Conservation (phyloP, 306 rosid species). For the Argentina anserina region DNA sequence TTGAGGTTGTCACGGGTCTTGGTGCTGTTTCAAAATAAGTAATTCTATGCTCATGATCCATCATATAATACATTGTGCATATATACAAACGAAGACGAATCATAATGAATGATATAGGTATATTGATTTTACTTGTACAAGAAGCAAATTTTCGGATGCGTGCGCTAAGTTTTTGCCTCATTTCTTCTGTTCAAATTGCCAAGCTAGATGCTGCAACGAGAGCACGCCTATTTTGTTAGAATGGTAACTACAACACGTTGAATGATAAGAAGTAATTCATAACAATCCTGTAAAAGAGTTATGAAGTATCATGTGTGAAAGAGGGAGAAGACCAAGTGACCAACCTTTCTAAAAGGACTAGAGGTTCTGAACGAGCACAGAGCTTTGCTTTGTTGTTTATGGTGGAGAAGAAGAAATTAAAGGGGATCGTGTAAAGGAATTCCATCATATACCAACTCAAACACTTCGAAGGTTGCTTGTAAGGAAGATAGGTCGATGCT, state of each 20-base stretch:
- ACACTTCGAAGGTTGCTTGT: not conserved
- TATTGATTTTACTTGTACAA: constrained; percentile 32
- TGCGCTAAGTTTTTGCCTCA: constrained; percentile 38
- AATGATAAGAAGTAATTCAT: too few species aligned
- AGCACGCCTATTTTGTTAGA: too few species aligned
- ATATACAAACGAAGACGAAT: too few species aligned
- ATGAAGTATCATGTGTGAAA: not conserved
- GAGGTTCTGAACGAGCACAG: too few species aligned
- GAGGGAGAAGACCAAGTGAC: not conserved
- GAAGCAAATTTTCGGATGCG: constrained; percentile 37
- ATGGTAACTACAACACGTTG: not conserved
- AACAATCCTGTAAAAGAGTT: not conserved
- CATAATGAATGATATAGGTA: too few species aligned
- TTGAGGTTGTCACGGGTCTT: constrained; percentile 2
- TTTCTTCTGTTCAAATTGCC: not conserved
- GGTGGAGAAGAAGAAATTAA: not conserved
- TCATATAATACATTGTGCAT: not conserved
- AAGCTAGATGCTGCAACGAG: not conserved
- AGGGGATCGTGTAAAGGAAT: not conserved
- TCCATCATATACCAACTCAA: not conserved
- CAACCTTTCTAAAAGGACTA: not conserved
- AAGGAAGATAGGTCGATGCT: not conserved
- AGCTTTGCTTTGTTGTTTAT: not conserved
- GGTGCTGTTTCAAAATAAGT: constrained; percentile 17
- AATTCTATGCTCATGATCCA: not conserved